Evolutionary conservation across 805 yeast genomes (phyloP).

Genomic region (Candida stauntonica): DNA sequence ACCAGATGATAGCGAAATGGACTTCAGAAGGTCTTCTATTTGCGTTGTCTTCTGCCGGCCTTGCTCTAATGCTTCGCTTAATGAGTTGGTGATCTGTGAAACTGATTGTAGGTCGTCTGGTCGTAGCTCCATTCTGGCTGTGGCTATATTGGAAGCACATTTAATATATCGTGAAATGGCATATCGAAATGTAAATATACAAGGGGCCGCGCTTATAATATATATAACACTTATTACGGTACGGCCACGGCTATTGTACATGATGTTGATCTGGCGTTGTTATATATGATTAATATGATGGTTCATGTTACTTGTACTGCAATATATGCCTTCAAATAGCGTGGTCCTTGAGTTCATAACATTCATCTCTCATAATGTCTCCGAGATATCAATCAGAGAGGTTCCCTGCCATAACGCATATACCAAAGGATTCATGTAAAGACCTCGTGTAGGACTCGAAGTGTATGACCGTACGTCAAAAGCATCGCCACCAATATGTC

Average conservation of each 20-base stretch:
- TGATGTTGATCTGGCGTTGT: too few relatives aligned
- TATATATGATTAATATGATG: too few relatives aligned
- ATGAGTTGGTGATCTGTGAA: slow-evolving; percentile 11
- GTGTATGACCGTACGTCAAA: slow-evolving; percentile 11
- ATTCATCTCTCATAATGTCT: too few relatives aligned
- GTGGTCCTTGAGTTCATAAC: too few relatives aligned
- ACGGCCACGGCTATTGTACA: too few relatives aligned
- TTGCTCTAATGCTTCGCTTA: slow-evolving; percentile 11
- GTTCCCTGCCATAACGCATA: slow-evolving; percentile 17
- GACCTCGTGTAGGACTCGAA: slow-evolving; percentile 8
- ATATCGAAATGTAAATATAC: too few relatives aligned
- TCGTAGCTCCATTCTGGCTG: slow-evolving; percentile 12
- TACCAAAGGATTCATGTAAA: slow-evolving; percentile 18
- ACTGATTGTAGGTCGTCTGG: slow-evolving; percentile 22
- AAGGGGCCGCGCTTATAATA: too few relatives aligned
- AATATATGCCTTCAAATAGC: too few relatives aligned
- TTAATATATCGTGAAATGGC: too few relatives aligned
- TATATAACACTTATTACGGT: too few relatives aligned
- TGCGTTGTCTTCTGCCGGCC: slow-evolving; percentile 14
- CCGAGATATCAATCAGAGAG: slow-evolving; percentile 1
- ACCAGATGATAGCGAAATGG: slow-evolving; percentile 12
- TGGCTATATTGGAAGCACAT: too few relatives aligned
- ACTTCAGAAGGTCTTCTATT: slow-evolving; percentile 18
- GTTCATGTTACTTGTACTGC: too few relatives aligned
- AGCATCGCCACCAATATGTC: slow-evolving; percentile 5